These are phyloP conservation scores for Fusarium protoensiforme DNA, from an alignment of 2,329 filamentous ascomycete genomes.

Conservation along the genomic window DNA sequence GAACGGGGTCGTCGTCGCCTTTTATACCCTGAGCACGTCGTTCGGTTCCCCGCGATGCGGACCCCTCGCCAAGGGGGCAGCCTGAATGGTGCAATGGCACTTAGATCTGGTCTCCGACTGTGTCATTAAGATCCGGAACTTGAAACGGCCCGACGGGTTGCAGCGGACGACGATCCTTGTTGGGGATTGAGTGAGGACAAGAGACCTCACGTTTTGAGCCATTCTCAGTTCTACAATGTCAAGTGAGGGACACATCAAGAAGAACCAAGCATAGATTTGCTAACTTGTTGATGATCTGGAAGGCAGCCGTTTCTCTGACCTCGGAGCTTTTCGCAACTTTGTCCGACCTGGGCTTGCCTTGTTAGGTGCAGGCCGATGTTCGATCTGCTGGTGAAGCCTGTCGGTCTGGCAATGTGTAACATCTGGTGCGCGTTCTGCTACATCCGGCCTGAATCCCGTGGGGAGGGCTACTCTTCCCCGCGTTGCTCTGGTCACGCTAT, in stretches of 20 bases:
- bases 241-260: neutral
- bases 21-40: slow-evolving; percentile 30
- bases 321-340: slow-evolving; percentile 12
- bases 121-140: slow-evolving; percentile 15
- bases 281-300: slow-evolving; percentile 22
- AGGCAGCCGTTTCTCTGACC: slow-evolving; percentile 3
- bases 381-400: neutral
- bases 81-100: slow-evolving; percentile 25
- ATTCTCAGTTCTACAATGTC: neutral
- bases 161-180: slow-evolving; percentile 14
- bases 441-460: neutral
- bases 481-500: neutral
- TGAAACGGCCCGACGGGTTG: slow-evolving; percentile 34
- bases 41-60: slow-evolving; percentile 26
- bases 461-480: neutral
- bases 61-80: neutral
- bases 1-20: neutral
- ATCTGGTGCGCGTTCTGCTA: neutral
- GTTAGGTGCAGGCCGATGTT: neutral
- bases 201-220: neutral
- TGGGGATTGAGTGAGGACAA: neutral
- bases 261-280: slow-evolving; percentile 21
- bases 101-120: slow-evolving; percentile 24
- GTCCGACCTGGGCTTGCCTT: neutral
- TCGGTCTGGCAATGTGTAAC: neutral